Evolutionary conservation across 2,329 filamentous ascomycete species (phyloP).

Genomic region (Ophiostoma piceae): DNA sequence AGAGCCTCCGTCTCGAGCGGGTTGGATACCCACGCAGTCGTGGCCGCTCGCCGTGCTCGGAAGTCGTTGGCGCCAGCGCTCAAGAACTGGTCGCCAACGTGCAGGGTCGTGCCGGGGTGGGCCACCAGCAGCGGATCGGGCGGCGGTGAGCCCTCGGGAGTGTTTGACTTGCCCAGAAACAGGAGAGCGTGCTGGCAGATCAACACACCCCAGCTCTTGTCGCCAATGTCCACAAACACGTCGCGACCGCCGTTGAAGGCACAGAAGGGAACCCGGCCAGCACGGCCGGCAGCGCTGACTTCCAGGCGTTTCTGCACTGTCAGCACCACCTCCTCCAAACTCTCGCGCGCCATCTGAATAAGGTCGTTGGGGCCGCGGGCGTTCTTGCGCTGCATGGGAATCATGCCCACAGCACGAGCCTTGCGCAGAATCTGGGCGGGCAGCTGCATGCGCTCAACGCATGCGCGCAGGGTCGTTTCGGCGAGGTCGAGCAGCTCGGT

Average conservation of each 20-base stretch:
- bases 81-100: conserved; percentile 95
- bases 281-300: conserved; percentile 61
- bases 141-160: conserved; percentile 29
- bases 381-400: conserved; percentile 41
- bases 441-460: conserved; percentile 71
- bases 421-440: conserved; percentile 80
- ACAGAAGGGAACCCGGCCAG: conserved; percentile 70
- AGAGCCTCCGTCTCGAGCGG: conserved; percentile 85
- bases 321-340: conserved; percentile 90
- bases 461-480: conserved; percentile 76
- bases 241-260: conserved; percentile 98
- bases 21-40: conserved; percentile 94
- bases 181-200: conserved; percentile 61
- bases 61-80: conserved; percentile 96
- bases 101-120: conserved; percentile 54
- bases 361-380: conserved; percentile 13
- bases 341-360: conserved; percentile 70
- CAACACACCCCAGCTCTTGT: conserved; percentile 92
- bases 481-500: conserved; percentile 78
- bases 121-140: conserved; percentile 10
- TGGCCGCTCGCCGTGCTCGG: conserved; percentile 85
- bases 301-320: conserved; percentile 92
- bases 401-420: conserved; percentile 76
- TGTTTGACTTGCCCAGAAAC: conserved; percentile 48
- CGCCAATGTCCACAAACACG: conserved; percentile 96